These are phyloP conservation scores for Anisogramma anomala DNA, from an alignment of 2,329 filamentous ascomycete species.

Conservation along the genomic window DNA sequence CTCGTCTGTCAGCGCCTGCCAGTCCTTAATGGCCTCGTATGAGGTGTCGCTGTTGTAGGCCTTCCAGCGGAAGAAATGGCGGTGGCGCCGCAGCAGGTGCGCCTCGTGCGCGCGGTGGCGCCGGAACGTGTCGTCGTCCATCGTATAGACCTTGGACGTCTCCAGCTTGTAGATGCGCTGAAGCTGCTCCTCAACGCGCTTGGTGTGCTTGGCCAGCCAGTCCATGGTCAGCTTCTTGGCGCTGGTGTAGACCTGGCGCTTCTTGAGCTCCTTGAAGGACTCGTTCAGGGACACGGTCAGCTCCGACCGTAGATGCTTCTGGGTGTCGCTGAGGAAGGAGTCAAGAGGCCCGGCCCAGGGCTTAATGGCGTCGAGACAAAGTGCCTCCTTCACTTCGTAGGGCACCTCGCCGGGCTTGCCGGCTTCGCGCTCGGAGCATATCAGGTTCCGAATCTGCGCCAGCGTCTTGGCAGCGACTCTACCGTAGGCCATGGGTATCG, in stretches of 20 bases:
- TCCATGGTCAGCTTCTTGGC: conserved; percentile 30
- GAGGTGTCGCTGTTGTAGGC: conserved; percentile 24
- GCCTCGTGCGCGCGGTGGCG: conserved; percentile 36
- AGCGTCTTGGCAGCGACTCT: conserved; percentile 28
- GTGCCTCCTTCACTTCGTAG: conserved; percentile 45
- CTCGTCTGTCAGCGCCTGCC: conserved; percentile 37
- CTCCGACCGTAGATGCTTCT: conserved; percentile 34
- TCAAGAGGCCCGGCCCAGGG: conserved; percentile 47
- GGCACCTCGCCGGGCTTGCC: conserved; percentile 49
- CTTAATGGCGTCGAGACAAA: conserved; percentile 44
- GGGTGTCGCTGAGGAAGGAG: conserved; percentile 35
- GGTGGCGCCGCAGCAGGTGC: conserved; percentile 32
- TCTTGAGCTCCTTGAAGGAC: conserved; percentile 35
- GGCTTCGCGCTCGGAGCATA: conserved; percentile 40
- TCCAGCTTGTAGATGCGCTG: conserved; percentile 41
- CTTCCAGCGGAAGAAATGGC: conserved; percentile 38
- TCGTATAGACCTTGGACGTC: conserved; percentile 43
- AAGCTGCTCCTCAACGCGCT: conserved; percentile 28
- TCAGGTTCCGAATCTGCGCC: conserved; percentile 40
- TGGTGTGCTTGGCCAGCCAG: conserved; percentile 32
- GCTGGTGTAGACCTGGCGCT: conserved; percentile 38
- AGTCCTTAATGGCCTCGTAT: conserved; percentile 24
- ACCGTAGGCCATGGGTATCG: conserved; percentile 1
- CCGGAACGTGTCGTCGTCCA: conserved; percentile 38
- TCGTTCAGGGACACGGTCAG: conserved; percentile 35